Conservation (phyloP, 352 stramenopile genomes). For the Globisporangium splendens region DNA sequence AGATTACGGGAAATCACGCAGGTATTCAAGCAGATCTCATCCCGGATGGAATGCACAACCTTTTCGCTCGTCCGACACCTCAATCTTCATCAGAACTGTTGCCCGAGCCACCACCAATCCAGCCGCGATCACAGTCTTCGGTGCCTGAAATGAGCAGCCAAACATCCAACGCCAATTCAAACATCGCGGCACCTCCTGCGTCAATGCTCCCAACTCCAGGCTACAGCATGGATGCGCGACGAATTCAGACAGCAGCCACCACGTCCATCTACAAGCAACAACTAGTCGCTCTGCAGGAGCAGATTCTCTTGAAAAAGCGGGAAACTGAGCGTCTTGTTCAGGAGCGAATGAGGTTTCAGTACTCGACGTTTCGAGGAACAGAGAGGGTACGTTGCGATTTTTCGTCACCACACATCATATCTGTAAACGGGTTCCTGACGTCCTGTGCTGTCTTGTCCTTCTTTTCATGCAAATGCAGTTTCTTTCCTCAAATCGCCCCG, state of each 20-base stretch:
- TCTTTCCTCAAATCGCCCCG: slow-evolving; percentile 36
- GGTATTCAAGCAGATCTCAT: slow-evolving; percentile 61
- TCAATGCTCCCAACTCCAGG: slow-evolving; percentile 4
- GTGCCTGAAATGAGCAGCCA: background rate
- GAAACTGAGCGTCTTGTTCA: slow-evolving; percentile 61
- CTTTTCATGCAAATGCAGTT: slow-evolving; percentile 27
- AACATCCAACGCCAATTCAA: background rate
- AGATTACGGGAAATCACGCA: slow-evolving; percentile 75
- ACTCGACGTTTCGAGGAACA: slow-evolving; percentile 47
- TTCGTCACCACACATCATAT: background rate
- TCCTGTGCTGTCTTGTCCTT: slow-evolving; percentile 5
- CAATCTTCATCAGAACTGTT: background rate
- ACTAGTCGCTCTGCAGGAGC: slow-evolving; percentile 47
- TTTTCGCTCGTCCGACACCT: slow-evolving; percentile 3
- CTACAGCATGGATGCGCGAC: slow-evolving; percentile 36
- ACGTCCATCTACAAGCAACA: slow-evolving; percentile 74
- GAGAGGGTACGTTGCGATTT: slow-evolving; percentile 37
- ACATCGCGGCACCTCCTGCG: background rate
- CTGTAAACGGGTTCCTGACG: background rate
- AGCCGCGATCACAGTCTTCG: background rate
- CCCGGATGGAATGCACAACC: slow-evolving; percentile 50
- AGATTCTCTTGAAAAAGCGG: slow-evolving; percentile 64
- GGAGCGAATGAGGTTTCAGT: slow-evolving; percentile 55
- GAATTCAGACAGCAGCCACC: slow-evolving; percentile 24
- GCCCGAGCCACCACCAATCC: background rate